Percentiles rank a stretch among this genome's conserved stretches.
phyloP scores from a whole-genome alignment of 192 early-diverging fungal species.

The Entomortierella lignicola region DNA sequence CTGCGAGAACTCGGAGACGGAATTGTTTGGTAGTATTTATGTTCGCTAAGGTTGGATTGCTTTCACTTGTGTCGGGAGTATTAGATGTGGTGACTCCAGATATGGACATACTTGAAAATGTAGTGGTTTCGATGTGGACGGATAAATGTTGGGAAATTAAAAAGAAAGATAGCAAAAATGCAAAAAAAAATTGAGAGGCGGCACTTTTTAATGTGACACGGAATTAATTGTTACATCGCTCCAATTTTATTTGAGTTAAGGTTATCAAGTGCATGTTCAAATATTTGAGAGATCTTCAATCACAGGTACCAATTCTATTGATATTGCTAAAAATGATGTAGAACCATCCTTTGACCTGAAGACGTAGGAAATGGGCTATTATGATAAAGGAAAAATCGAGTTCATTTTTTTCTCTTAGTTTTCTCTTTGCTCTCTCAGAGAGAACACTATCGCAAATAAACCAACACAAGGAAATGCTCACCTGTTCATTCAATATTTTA shows the following conservation, averaged over 20 bases:
- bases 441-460: neutral
- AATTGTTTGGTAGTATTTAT: too few species aligned
- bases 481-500: conserved; percentile 29
- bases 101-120: too few species aligned
- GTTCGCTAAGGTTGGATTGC: too few species aligned
- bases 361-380: conserved; percentile 1
- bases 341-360: conserved; percentile 3
- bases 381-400: neutral
- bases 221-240: too few species aligned
- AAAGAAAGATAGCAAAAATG: too few species aligned
- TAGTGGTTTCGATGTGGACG: too few species aligned
- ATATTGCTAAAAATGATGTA: neutral
- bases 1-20: too few species aligned
- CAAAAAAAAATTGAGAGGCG: too few species aligned
- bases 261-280: neutral
- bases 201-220: too few species aligned
- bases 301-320: conserved; percentile 5
- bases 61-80: too few species aligned
- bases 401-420: neutral
- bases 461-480: neutral
- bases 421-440: neutral
- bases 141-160: too few species aligned
- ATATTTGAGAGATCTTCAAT: conserved; percentile 2
- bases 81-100: too few species aligned
- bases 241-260: neutral